Base-by-base conservation (phyloP, 768 basidiomycete species). In the Hydnomerulius pinastri region DNA sequence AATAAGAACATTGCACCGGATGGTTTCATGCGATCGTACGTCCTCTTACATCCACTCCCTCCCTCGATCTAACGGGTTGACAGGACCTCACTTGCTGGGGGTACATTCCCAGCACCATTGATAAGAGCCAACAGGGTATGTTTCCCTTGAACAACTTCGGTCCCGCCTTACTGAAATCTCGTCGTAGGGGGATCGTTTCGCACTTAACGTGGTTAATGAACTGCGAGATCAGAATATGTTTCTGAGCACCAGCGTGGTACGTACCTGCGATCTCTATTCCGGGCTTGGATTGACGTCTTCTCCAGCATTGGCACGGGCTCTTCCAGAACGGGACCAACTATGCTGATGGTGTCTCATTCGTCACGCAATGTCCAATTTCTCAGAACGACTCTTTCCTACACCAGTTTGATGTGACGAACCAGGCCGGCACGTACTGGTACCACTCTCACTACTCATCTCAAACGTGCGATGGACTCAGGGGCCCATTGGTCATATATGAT, bases 221-320 rank as follows among this genome's bases (percentile, higher is more conserved):
- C 53, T 82, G 33, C 71, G 62, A 1, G 76, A 82, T 43, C 56
- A 62, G 0, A 68, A 74, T 7, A 82, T 83, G 82, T 60, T 75
- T 43, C 66, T 73, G 46, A 71, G 67, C 10, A 83, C 82, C 4
- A 78, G 74, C 42, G 77, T 84, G 43, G 63, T 64, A 46, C 28
- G 63, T 54, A n/a, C 30, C 13, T 4, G 30, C 6, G 11, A 28
- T 4, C 17, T 28, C 4, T 6, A 23, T 37, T 15, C 11, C 32
- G 15, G 15, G 20, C 5, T 2, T n/a, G 20, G 6, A 12, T 25
- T 55, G 25, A 56, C 24, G 20, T 17, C 6, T 27, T 9, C 45
- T 39, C 17, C 24, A 82, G 81, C 80, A 82, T 56, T 82, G 79
- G 80, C 81, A 82, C 53, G 79, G 81, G 10, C 50, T 82, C 28